Conservation (phyloP, 441 rosid species). For the Biscutella laevigata region DNA sequence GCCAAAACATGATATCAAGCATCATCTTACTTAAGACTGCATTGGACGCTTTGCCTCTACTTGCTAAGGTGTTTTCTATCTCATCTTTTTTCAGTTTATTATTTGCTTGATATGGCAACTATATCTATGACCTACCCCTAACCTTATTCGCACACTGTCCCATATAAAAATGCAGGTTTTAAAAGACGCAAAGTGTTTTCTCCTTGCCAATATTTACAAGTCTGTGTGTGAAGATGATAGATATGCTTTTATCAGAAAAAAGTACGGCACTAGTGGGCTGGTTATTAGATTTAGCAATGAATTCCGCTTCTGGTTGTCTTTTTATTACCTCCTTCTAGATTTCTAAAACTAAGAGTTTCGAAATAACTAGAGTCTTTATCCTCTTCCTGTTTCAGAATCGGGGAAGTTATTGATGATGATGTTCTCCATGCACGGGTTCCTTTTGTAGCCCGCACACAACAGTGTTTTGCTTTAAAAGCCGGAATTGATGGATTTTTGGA, state of each 20-base stretch:
- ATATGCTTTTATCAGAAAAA: slow-evolving; percentile 69
- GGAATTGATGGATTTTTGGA: slow-evolving; percentile 94
- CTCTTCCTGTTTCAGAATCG: slow-evolving; percentile 44
- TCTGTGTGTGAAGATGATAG: slow-evolving; percentile 71
- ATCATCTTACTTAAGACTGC: slow-evolving; percentile 93
- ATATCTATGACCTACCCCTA: slow-evolving; percentile 1
- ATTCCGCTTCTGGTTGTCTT: slow-evolving; percentile 2
- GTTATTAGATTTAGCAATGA: slow-evolving; percentile 18
- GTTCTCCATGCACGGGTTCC: slow-evolving; percentile 96
- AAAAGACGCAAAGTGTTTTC: slow-evolving; percentile 80
- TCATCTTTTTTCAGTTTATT: neutral
- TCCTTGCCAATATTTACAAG: slow-evolving; percentile 69
- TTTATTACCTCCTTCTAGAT: neutral
- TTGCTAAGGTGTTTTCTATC: slow-evolving; percentile 49
- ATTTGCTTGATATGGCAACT: neutral
- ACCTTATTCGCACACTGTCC: slow-evolving; percentile 2
- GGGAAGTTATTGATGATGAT: slow-evolving; percentile 91
- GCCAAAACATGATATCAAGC: slow-evolving; percentile 85
- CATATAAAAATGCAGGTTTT: slow-evolving; percentile 53
- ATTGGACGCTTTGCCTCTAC: slow-evolving; percentile 87
- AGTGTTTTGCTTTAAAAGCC: slow-evolving; percentile 95
- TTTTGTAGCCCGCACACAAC: slow-evolving; percentile 95
- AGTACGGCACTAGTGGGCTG: slow-evolving; percentile 33
- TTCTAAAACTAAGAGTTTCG: neutral
- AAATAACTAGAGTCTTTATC: slow-evolving; percentile 11